These are phyloP conservation scores for Hypoxylon fragiforme DNA, from an alignment of 495 filamentous ascomycete genomes.

Conservation along the genomic window DNA sequence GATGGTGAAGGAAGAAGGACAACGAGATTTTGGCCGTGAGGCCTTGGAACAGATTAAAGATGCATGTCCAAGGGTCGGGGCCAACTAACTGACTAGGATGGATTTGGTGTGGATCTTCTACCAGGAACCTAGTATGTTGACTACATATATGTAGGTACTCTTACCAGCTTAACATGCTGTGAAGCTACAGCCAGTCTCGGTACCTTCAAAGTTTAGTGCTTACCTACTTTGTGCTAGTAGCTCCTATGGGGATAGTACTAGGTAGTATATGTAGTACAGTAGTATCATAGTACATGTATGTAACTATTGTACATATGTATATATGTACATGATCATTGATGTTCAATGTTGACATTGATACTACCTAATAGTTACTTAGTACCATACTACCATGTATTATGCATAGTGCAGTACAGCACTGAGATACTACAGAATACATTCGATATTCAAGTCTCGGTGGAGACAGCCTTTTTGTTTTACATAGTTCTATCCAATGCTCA, in stretches of 20 bases:
- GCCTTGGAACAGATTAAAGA: conserved; percentile 35
- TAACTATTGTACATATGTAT: neutral
- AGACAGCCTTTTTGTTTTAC: neutral
- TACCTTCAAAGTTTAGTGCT: neutral
- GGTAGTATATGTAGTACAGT: neutral
- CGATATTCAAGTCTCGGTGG: neutral
- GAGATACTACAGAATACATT: too few species aligned
- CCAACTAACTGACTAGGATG: conserved; percentile 24
- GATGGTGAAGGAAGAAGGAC: conserved; percentile 33
- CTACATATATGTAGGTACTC: too few species aligned
- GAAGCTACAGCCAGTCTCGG: conserved; percentile 4
- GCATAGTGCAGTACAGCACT: too few species aligned
- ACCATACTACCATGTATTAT: too few species aligned
- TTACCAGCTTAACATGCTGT: conserved; percentile 18
- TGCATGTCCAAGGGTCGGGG: conserved; percentile 35
- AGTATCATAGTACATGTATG: too few species aligned
- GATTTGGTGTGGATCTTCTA: neutral
- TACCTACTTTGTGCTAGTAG: too few species aligned
- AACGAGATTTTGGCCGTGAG: conserved; percentile 33
- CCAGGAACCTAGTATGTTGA: neutral
- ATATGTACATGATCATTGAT: neutral
- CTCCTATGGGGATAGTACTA: too few species aligned
- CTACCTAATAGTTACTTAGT: too few species aligned
- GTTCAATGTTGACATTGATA: too few species aligned
- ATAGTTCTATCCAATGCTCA: neutral